Base-by-base conservation (phyloP, 2,329 filamentous ascomycete species). In the Pyricularia grisea region DNA sequence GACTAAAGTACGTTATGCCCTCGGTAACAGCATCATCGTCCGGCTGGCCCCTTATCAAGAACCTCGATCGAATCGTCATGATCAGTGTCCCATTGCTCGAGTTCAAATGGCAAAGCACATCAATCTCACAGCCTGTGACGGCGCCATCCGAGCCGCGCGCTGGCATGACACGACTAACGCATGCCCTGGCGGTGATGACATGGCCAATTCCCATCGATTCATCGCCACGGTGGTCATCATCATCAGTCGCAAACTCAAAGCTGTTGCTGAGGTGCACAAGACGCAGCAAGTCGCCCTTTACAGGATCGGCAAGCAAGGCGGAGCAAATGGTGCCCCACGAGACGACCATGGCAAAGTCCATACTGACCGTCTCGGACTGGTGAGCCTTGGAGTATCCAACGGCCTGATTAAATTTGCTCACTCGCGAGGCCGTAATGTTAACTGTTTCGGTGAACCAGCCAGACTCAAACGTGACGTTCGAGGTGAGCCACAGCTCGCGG, bases 251-350 rank as follows among this genome's bases (percentile, higher is more conserved):
- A 95, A 99, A 99, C 75, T 95, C 92, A 89, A 98, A 99, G 71
- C 92, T 90, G 79, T 99, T 99, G 67, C 94, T 98, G 71, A 99
- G 82, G 81, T 99, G 95, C 14, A 99, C 94, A 68, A 99, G 88
- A 83, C 97, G 97, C 71, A 99, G 86, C 69, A 99, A 84, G 77
- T 99, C 95, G 73, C 96, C 95, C 74, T 99, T 95, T 74, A 99
- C 97, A 71, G 89, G 92, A 73, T 93, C 90, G 72, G 95, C 95
- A 86, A 99, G 99, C 79, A 99, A 98, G 14, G 95, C 95, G 86
- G 97, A 98, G 14, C 93, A 99, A 76, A 99, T 99, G 64, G 95
- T 95, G 82, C 99, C 98, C 94, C 94, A 97, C 71, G 94, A 94
- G 67, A 96, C 91, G 20, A 97, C 94, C 73, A 97, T 97, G 73